phyloP scores from a whole-genome alignment of 2,329 filamentous ascomycete genomes.

The Emergomyces pasteurianus region DNA sequence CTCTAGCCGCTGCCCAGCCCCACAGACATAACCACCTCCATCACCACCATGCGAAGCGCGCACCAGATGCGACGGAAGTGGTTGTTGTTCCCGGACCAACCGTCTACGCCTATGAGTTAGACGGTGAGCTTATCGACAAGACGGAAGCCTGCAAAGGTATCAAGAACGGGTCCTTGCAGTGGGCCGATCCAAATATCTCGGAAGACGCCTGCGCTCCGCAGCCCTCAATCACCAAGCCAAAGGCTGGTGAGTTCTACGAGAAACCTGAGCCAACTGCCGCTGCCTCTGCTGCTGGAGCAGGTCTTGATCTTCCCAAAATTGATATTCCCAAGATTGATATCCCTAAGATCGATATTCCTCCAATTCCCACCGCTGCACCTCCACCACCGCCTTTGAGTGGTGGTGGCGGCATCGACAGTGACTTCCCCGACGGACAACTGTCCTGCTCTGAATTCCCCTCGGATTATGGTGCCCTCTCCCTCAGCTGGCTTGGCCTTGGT shows the following conservation, averaged over 20 bases:
- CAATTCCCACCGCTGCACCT: conserved; percentile 15
- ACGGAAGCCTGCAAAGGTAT: conserved; percentile 61
- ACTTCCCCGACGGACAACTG: conserved; percentile 66
- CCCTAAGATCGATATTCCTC: conserved; percentile 9
- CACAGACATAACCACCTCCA: conserved; percentile 27
- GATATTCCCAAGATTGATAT: conserved; percentile 6
- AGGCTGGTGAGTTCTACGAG: conserved; percentile 10
- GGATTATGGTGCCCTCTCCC: conserved; percentile 62
- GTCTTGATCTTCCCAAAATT: conserved; percentile 5
- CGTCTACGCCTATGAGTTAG: conserved; percentile 59
- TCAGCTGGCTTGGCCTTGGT: conserved; percentile 55
- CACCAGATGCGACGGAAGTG: conserved; percentile 32
- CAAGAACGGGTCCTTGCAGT: conserved; percentile 52
- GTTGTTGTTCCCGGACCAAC: conserved; percentile 50
- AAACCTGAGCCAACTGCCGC: conserved; percentile 14
- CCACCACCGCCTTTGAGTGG: conserved; percentile 11
- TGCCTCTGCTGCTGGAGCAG: conserved; percentile 11
- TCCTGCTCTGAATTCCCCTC: conserved; percentile 64
- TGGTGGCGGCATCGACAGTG: conserved; percentile 46
- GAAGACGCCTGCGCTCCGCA: conserved; percentile 37
- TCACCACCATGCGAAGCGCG: conserved; percentile 28
- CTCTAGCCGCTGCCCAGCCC: conserved; percentile 30
- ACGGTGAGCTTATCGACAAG: conserved; percentile 49
- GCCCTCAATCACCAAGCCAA: background rate
- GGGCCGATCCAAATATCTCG: conserved; percentile 51